Conservation (phyloP, 2,329 filamentous ascomycete genomes). For the Colletotrichum noveboracense region DNA sequence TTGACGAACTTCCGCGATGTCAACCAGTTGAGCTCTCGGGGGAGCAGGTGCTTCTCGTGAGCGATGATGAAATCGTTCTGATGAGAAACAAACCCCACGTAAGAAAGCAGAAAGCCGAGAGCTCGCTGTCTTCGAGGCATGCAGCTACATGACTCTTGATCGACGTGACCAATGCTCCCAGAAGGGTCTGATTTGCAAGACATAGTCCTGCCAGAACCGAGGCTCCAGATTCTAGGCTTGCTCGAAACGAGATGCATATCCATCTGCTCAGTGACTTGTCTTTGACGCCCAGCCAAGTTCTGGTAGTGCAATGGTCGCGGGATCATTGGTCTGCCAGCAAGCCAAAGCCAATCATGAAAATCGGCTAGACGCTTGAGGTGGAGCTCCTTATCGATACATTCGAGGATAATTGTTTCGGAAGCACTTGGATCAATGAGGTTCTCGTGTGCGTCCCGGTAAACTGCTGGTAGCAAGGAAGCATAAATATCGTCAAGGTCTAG, state of each 20-base stretch:
- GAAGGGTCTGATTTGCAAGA: neutral
- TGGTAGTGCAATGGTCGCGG: constrained; percentile 44
- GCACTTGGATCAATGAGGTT: rapidly evolving
- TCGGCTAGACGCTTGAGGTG: neutral
- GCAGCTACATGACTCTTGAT: neutral
- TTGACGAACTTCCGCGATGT: constrained; percentile 38
- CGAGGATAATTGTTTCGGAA: neutral
- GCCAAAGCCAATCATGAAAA: constrained; percentile 29
- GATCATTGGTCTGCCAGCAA: constrained; percentile 37
- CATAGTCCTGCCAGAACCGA: neutral
- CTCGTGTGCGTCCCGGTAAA: neutral
- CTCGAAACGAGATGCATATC: neutral
- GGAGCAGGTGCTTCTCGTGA: constrained; percentile 36
- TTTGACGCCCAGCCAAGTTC: constrained; percentile 32
- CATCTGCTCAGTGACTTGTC: neutral
- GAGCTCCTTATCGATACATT: neutral
- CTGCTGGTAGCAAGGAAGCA: neutral
- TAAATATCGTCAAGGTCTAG: neutral
- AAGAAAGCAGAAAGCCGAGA: constrained; percentile 44
- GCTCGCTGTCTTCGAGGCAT: neutral
- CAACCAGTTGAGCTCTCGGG: constrained; percentile 35
- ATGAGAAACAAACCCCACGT: constrained; percentile 37
- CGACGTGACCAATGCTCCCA: too few relatives aligned
- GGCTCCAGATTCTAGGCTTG: neutral
- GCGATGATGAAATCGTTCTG: constrained; percentile 46